Evolutionary conservation across 192 early-diverging fungal genomes (phyloP), one percentile per base, ranked within the genome.

Genomic region (Linnemannia exigua): DNA sequence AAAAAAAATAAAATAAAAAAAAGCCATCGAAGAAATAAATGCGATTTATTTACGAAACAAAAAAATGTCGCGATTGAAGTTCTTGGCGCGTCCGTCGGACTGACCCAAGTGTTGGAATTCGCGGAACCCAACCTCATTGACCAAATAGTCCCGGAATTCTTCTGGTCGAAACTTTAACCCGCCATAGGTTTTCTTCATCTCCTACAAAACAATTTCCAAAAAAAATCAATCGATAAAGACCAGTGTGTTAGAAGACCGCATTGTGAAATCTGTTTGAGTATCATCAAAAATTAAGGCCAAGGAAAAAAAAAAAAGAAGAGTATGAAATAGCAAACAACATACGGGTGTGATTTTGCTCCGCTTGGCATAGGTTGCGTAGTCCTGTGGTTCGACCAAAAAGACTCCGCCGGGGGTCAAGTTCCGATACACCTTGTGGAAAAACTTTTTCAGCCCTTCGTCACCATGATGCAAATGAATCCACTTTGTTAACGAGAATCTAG

Each of bases 391-490:
- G 35, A 97, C 61, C 33, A 97, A 72, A 66, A 97, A 90, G 12
- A 80, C 51, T 3, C 96, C 96, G 1, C 92, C 94, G 2, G 84
- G 87, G 0, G 79, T 74, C 14, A 97, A 77, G 22, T 82, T 84
- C 1, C 87, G 47, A 78, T 93, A 95, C 9, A 91, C 88, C 76
- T 93, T 95, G 54, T 87, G 76, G 76, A 97, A 96, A 67, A 96
- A 95, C 35, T 69, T 52, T 47, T 91, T 82, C 16, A 97, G 50
- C 3, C 95, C 95, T 12, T 82, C 77, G 76, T 97, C 96, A 1
- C 95, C 95, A 28, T 90, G 75, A 77, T 94, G 90, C 22, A 97
- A 84, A 71, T 97, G 96, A 63, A 97, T 95, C 95, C 95, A 96
- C 79, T 97, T 97, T 12, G 93, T 93, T 31, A 97, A 83, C 44